Base-by-base conservation (phyloP, 2,329 filamentous ascomycete genomes). In the Colletotrichum scovillei region DNA sequence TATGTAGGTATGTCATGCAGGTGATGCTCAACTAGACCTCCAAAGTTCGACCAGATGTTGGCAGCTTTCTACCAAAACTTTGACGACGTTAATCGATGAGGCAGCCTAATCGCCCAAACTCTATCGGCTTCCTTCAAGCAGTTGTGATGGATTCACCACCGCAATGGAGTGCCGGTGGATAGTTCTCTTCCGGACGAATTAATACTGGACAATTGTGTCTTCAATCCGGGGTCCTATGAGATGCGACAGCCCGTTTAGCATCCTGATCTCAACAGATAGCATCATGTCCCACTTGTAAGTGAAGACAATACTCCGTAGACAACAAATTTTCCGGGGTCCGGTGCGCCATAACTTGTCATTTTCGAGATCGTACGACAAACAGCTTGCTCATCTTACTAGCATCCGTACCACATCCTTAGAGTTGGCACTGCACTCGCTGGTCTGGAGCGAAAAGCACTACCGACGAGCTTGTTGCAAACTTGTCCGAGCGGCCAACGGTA, bases 1-100 rank as follows among this genome's bases (percentile, higher is more conserved):
- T 69, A 69, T 56, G 69, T 69, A 67, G 59, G 60, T 65, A 69
- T 74, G 72, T 73, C 59, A 59, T 74, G 69, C 72, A 74, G 72
- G 46, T 53, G 49, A 19, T 32, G 60, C 32, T 49, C 57, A 58
- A 62, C 56, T 56, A 59, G 72, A 67, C 52, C 69, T 55, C 12
- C 49, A 57, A 24, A 63, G 68, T 56, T 55, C 32, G 59, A 30
- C 22, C 11, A 16, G 28, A 63, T 22, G 5, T 59, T 38, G 58
- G 14, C 22, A 49, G 52, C 38, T 14, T 46, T 57, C 62, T 26
- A 30, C 26, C 24, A 14, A 14, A 24, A 42, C 30, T 59, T 49
- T 42, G 57, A 62, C 52, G 57, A 58, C 52, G 64, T 52, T 16
- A 58, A 52, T 53, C 53, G 53, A 57, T 58, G 60, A 35, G 35